Conservation (phyloP, 129 eudicot genomes). For the Daucus carota region DNA sequence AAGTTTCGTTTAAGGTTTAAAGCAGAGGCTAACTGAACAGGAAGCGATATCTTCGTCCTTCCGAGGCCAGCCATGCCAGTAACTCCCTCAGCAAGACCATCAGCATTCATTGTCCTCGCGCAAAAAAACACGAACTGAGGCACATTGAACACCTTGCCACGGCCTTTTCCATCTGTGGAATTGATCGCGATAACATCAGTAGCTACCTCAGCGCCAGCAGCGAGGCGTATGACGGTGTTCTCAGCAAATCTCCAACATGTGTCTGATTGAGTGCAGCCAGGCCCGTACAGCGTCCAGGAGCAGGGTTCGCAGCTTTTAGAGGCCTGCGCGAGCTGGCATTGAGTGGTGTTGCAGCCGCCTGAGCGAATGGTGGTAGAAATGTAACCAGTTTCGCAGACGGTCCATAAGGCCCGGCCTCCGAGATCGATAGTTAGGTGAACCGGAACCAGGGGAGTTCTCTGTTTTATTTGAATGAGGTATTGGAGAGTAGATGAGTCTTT, state of each 20-base stretch:
- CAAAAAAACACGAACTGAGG: conserved; percentile 29
- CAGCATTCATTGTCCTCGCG: conserved; percentile 11
- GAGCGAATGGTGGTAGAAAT: conserved; percentile 23
- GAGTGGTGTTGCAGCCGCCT: background rate
- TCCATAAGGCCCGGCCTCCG: conserved; percentile 53
- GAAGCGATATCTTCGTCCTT: conserved; percentile 24
- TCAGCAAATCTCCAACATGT: conserved; percentile 27
- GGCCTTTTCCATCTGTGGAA: conserved; percentile 30
- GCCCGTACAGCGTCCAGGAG: background rate
- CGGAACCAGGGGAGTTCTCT: conserved; percentile 45
- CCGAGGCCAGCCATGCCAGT: conserved; percentile 54
- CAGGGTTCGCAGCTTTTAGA: conserved; percentile 11
- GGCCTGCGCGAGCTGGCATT: conserved; percentile 28
- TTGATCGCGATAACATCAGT: conserved; percentile 25
- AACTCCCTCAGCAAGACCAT: conserved; percentile 36
- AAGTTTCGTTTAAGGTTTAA: conserved; percentile 30
- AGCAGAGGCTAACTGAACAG: conserved; percentile 27
- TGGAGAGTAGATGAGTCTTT: conserved; percentile 49
- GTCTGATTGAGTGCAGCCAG: conserved; percentile 29
- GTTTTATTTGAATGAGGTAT: conserved; percentile 33
- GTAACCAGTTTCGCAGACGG: conserved; percentile 35
- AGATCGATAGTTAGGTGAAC: conserved; percentile 32
- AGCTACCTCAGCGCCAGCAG: conserved; percentile 30
- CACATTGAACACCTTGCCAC: conserved; percentile 16
- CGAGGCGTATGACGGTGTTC: conserved; percentile 18